Evolutionary conservation across 306 rosid genomes (phyloP).

Genomic region (Prunus armeniaca): DNA sequence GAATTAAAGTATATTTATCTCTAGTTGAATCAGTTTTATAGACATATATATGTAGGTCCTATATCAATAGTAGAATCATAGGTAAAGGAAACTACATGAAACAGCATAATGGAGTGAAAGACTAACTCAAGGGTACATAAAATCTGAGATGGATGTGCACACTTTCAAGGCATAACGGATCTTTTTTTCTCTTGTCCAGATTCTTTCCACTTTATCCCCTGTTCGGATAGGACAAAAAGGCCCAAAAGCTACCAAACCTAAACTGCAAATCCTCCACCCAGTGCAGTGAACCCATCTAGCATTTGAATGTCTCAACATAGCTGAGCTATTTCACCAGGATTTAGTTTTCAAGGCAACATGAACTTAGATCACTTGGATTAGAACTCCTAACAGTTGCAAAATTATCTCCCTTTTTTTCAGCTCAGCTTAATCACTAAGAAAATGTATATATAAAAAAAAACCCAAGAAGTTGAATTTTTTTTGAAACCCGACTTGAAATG

Average conservation of each 20-base stretch:
- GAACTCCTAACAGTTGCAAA: not conserved
- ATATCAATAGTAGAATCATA: not conserved
- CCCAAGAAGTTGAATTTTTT: not conserved
- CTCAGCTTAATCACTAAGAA: slow-evolving; percentile 4
- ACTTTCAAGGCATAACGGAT: not conserved
- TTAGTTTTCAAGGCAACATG: not conserved
- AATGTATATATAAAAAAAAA: not conserved
- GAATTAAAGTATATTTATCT: not conserved
- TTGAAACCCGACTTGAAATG: not conserved
- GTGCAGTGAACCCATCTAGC: not conserved
- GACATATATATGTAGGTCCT: not conserved
- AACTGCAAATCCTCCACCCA: not conserved
- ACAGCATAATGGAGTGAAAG: not conserved
- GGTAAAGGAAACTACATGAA: not conserved
- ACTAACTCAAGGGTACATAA: not conserved
- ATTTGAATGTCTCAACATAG: not conserved
- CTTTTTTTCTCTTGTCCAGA: not conserved
- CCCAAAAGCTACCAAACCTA: not conserved
- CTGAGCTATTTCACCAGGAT: not conserved
- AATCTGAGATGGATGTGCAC: not conserved
- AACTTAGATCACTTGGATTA: not conserved
- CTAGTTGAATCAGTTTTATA: not conserved
- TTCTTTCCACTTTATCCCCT: not conserved
- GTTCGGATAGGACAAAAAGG: not conserved
- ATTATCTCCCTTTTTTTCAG: not conserved